A percentile compares a stretch with the other conserved stretches of the same genome.
Conservation (phyloP, 1,284 basidiomycete genomes). For the Malassezia brasiliensis region DNA sequence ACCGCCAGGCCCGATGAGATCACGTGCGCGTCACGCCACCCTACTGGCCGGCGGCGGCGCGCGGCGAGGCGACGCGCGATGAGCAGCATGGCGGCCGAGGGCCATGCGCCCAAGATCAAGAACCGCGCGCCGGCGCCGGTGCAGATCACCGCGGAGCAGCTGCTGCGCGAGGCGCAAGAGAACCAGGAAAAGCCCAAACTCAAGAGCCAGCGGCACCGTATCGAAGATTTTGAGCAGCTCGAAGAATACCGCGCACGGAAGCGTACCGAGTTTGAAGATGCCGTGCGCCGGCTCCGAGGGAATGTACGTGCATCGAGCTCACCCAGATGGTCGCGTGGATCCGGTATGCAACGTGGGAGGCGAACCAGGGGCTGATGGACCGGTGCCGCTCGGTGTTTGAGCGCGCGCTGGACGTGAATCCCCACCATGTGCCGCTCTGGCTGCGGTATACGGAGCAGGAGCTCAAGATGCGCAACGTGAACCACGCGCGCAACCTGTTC, state of each 20-base stretch:
- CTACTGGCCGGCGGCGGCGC: background rate
- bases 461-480: conserved; percentile 88
- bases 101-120: conserved; percentile 63
- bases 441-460: conserved; percentile 96
- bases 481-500: conserved; percentile 90
- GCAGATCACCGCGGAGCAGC: conserved; percentile 96
- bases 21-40: background rate
- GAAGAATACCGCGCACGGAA: conserved; percentile 90
- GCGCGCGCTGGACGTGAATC: conserved; percentile 88
- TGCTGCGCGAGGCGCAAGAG: conserved; percentile 93
- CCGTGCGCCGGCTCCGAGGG: conserved; percentile 76
- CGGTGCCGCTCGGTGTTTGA: conserved; percentile 81
- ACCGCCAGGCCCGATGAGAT: background rate
- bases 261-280: conserved; percentile 90
- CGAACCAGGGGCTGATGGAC: conserved; percentile 74
- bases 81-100: conserved; percentile 5
- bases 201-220: conserved; percentile 41
- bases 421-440: conserved; percentile 81
- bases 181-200: conserved; percentile 81
- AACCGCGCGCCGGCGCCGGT: conserved; percentile 85
- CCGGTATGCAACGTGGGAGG: conserved; percentile 63
- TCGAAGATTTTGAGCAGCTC: conserved; percentile 95
- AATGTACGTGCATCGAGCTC: conserved; percentile 58
- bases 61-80: background rate
- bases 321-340: conserved; percentile 51